A percentile compares a stretch with the other conserved stretches of the same genome.
Conservation (phyloP, 2,329 filamentous ascomycete species). For the Penicillium vulpinum region DNA sequence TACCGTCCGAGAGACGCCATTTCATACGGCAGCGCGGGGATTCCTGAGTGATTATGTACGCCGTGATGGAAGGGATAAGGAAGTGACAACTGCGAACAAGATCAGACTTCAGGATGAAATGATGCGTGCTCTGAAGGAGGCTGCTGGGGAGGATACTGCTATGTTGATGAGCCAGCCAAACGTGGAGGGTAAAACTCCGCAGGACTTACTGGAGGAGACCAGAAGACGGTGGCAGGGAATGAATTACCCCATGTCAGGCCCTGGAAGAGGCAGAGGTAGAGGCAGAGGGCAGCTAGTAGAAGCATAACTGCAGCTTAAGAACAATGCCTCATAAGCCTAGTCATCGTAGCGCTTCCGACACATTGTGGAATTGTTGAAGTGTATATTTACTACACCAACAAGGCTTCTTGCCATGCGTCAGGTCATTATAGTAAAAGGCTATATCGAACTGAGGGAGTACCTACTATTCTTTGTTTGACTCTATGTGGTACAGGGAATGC, state of each 20-base stretch:
- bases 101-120: constrained; percentile 22
- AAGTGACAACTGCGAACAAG: constrained; percentile 11
- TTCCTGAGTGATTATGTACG: neutral
- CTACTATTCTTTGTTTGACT: too few species aligned
- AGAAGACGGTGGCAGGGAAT: constrained; percentile 1
- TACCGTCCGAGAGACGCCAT: constrained; percentile 20
- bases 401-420: too few species aligned
- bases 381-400: too few species aligned
- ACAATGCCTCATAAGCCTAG: neutral
- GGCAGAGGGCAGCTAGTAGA: constrained; percentile 4
- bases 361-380: too few species aligned
- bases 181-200: constrained; percentile 24
- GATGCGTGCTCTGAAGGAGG: constrained; percentile 11
- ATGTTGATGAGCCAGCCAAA: constrained; percentile 25
- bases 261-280: constrained; percentile 1
- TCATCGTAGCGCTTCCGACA: neutral
- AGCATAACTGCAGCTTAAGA: neutral
- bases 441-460: too few species aligned
- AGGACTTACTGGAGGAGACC: constrained; percentile 1
- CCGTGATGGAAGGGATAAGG: neutral
- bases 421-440: too few species aligned
- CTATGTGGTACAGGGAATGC: too few species aligned
- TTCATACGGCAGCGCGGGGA: constrained; percentile 23
- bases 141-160: constrained; percentile 9
- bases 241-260: neutral